A percentile compares a stretch with the other conserved stretches of the same genome.
These are phyloP conservation scores for Aspergillus sp. DNA, from an alignment of 2,329 filamentous ascomycete genomes.

Conservation along the genomic window DNA sequence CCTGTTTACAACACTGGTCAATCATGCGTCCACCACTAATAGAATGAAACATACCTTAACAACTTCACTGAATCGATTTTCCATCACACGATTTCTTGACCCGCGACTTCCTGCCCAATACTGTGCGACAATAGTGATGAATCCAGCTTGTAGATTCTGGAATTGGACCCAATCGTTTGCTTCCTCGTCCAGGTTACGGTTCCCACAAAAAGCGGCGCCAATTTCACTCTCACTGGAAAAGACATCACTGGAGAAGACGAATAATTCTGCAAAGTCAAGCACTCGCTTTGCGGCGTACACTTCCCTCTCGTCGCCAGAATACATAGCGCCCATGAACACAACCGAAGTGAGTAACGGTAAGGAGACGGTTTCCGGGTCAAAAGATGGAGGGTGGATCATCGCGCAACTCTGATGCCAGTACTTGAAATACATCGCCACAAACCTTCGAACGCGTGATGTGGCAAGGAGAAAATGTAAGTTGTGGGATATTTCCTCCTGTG, in stretches of 20 bases:
- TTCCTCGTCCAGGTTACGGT: constrained; percentile 14
- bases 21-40: neutral
- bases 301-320: constrained; percentile 37
- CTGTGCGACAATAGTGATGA: constrained; percentile 37
- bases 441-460: constrained; percentile 37
- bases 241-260: constrained; percentile 39
- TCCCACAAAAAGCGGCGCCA: constrained; percentile 25
- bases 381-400: constrained; percentile 39
- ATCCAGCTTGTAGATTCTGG: constrained; percentile 39
- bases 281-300: constrained; percentile 33
- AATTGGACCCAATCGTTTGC: constrained; percentile 31
- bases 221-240: constrained; percentile 39
- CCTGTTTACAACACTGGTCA: constrained; percentile 14
- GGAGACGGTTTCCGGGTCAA: constrained; percentile 33
- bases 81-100: constrained; percentile 38
- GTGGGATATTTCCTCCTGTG: constrained; percentile 35
- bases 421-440: constrained; percentile 39
- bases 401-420: constrained; percentile 43
- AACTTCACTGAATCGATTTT: constrained; percentile 39
- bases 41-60: constrained; percentile 28
- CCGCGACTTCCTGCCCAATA: constrained; percentile 40
- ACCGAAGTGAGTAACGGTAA: constrained; percentile 37
- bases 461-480: constrained; percentile 38
- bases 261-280: constrained; percentile 41
- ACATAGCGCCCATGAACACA: constrained; percentile 42